Percentiles rank a stretch among this genome's conserved stretches.
phyloP scores from a whole-genome alignment of 306 rosid species.

The Delonix regia region DNA sequence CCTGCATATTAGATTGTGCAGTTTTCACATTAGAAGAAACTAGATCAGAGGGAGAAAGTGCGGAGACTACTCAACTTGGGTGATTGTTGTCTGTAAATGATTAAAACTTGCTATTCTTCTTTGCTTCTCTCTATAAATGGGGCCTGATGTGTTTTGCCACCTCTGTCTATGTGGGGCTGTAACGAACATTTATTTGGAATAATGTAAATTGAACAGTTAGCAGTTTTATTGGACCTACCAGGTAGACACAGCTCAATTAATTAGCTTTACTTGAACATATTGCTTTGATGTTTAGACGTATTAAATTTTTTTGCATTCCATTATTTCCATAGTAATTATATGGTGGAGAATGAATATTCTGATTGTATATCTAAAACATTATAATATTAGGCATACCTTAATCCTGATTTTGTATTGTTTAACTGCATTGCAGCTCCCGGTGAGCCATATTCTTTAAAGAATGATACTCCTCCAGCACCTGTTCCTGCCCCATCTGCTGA shows the following conservation, averaged over 20 bases:
- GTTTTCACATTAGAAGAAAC: background rate
- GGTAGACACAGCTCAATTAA: background rate
- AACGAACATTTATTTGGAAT: background rate
- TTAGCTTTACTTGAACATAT: background rate
- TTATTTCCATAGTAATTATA: background rate
- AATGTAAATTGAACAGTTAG: background rate
- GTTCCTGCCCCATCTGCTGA: slow-evolving; percentile 42
- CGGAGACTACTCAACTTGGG: background rate
- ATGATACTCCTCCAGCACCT: slow-evolving; percentile 45
- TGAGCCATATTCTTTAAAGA: slow-evolving; percentile 57
- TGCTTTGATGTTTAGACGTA: background rate
- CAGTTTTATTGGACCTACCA: background rate
- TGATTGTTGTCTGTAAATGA: background rate
- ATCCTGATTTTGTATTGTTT: slow-evolving; percentile 6
- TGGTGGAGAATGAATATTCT: background rate
- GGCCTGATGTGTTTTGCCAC: background rate
- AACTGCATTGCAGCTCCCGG: slow-evolving; percentile 57
- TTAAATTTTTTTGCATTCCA: background rate
- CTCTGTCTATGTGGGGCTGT: background rate
- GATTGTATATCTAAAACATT: background rate
- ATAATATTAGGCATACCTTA: background rate
- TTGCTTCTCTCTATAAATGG: background rate
- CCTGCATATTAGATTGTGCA: background rate
- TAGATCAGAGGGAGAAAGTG: background rate
- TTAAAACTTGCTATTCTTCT: background rate